Conservation (phyloP, 2,329 filamentous ascomycete species). For the Shiraia sp. region DNA sequence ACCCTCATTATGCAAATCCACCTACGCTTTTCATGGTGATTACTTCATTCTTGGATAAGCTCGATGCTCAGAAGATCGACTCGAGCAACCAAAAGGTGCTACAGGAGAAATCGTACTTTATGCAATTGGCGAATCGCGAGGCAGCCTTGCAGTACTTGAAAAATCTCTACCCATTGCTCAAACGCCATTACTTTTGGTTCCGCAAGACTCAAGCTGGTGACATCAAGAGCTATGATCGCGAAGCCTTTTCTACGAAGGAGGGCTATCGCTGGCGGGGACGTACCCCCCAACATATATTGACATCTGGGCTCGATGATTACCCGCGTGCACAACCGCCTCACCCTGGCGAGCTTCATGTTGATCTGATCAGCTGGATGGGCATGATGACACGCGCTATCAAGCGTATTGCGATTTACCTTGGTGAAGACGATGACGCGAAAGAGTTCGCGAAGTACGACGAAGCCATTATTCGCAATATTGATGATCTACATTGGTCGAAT, state of each 20-base stretch:
- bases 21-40: slow-evolving; percentile 92
- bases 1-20: slow-evolving; percentile 96
- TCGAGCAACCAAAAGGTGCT: slow-evolving; percentile 40
- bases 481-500: slow-evolving; percentile 91
- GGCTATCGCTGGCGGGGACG: slow-evolving; percentile 95
- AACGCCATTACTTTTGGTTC: slow-evolving; percentile 94
- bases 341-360: slow-evolving; percentile 92
- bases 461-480: slow-evolving; percentile 82
- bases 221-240: slow-evolving; percentile 86
- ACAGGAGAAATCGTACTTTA: slow-evolving; percentile 56
- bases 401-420: slow-evolving; percentile 77
- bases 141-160: slow-evolving; percentile 72
- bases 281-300: slow-evolving; percentile 82
- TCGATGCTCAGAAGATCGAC: slow-evolving; percentile 55
- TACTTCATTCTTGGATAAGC: slow-evolving; percentile 79
- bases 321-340: slow-evolving; percentile 91
- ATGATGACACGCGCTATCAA: slow-evolving; percentile 87
- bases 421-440: slow-evolving; percentile 72
- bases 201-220: slow-evolving; percentile 88
- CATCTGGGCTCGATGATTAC: slow-evolving; percentile 94
- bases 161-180: slow-evolving; percentile 81
- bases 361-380: slow-evolving; percentile 96
- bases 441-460: slow-evolving; percentile 72
- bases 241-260: slow-evolving; percentile 86
- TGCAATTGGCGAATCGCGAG: slow-evolving; percentile 69